phyloP scores from a whole-genome alignment of 345 rosid species.

The Tarenaya hassleriana region DNA sequence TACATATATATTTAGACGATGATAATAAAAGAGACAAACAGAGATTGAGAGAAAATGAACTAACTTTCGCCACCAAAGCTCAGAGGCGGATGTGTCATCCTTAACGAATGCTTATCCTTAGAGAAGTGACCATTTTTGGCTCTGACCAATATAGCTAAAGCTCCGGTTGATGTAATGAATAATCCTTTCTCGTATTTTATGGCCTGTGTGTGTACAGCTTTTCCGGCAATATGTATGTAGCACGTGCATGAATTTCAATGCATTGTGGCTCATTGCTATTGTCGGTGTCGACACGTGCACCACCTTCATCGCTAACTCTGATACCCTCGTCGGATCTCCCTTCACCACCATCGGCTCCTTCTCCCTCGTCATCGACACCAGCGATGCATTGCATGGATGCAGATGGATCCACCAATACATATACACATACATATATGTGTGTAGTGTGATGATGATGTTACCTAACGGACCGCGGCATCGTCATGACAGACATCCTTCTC shows the following conservation, averaged over 20 bases:
- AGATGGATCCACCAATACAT: not conserved
- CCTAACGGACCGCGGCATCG: conserved; percentile 98
- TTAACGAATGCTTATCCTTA: conserved; percentile 85
- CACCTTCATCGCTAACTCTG: conserved; percentile 32
- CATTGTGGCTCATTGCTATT: conserved; percentile 72
- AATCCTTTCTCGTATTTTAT: conserved; percentile 78
- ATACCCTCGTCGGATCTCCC: conserved; percentile 68
- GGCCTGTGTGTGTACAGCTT: conserved; percentile 87
- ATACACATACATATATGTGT: not conserved
- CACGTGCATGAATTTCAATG: conserved; percentile 83
- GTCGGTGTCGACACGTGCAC: conserved; percentile 39
- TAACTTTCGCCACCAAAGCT: conserved; percentile 97
- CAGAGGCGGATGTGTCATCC: conserved; percentile 53
- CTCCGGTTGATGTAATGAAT: conserved; percentile 68
- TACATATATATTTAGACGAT: no score
- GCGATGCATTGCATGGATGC: conserved; percentile 57
- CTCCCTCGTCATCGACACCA: conserved; percentile 87
- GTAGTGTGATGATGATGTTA: conserved; percentile 14
- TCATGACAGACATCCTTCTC: conserved; percentile 48
- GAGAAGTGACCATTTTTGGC: conserved; percentile 89
- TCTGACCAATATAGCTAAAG: conserved; percentile 80
- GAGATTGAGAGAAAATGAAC: conserved; percentile 25
- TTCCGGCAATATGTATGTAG: conserved; percentile 93
- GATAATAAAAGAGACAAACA: no score
- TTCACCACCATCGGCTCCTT: conserved; percentile 79